A percentile compares a stretch with the other conserved stretches of the same genome.
These are phyloP conservation scores for Apium graveolens DNA, from an alignment of 129 eudicot genomes.

Conservation along the genomic window DNA sequence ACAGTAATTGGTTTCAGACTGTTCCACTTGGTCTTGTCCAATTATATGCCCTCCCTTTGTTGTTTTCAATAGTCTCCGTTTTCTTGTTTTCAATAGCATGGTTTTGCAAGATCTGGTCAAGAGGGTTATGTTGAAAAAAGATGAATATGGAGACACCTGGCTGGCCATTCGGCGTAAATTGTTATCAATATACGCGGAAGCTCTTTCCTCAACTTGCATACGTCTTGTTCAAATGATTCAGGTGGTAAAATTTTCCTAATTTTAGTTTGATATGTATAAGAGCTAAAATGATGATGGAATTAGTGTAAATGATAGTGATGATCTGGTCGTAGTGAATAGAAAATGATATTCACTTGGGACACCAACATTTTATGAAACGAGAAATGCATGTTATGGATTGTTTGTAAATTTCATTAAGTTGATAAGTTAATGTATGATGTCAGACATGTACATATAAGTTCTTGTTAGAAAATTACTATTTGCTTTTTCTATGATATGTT, in stretches of 20 bases:
- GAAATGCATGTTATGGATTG: neutral
- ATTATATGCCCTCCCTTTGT: constrained; percentile 29
- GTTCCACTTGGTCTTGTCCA: constrained; percentile 11
- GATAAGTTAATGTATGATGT: neutral
- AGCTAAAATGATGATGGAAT: neutral
- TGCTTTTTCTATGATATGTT: neutral
- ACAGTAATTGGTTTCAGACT: neutral
- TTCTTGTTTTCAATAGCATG: constrained; percentile 55
- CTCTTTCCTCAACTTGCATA: constrained; percentile 65
- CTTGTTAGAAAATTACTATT: neutral
- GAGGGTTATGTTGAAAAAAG: constrained; percentile 45
- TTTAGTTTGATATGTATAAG: neutral
- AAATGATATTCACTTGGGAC: neutral
- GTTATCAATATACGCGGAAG: constrained; percentile 53
- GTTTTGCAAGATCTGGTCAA: constrained; percentile 80
- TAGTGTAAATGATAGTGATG: neutral
- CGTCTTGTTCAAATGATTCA: constrained; percentile 72
- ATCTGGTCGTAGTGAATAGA: neutral
- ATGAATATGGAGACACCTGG: constrained; percentile 61
- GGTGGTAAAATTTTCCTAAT: constrained; percentile 35
- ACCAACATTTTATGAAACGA: neutral
- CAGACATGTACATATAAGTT: neutral
- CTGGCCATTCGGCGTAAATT: constrained; percentile 48
- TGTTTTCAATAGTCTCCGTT: constrained; percentile 47
- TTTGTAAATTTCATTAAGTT: neutral